A percentile compares a stretch with the other conserved stretches of the same genome.
Conservation (phyloP, 2,329 filamentous ascomycete genomes). For the Nigrospora oryzae region DNA sequence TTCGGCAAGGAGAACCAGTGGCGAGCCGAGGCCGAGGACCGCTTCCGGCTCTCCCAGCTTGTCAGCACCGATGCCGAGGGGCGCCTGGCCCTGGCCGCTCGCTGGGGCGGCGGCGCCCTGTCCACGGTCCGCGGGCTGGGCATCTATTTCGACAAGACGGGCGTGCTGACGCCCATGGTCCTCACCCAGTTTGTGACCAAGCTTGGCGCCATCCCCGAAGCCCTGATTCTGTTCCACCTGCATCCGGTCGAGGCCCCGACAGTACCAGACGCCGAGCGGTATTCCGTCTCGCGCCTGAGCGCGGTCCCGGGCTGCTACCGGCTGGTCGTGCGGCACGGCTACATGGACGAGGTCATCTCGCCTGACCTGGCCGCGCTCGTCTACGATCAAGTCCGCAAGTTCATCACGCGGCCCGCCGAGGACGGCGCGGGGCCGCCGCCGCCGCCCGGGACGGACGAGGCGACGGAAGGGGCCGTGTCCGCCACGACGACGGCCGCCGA, state of each 20-base stretch:
- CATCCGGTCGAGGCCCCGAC: slow-evolving; percentile 52
- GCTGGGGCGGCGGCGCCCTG: slow-evolving; percentile 32
- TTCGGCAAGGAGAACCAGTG: slow-evolving; percentile 75
- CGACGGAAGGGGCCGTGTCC: slow-evolving; percentile 2
- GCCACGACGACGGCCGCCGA: slow-evolving; percentile 7
- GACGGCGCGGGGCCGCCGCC: slow-evolving; percentile 1
- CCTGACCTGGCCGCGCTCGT: slow-evolving; percentile 53
- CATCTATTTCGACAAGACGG: slow-evolving; percentile 73
- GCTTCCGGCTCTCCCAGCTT: slow-evolving; percentile 38
- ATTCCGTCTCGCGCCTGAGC: slow-evolving; percentile 31
- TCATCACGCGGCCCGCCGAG: slow-evolving; percentile 29
- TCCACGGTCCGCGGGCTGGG: slow-evolving; percentile 49
- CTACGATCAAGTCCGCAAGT: slow-evolving; percentile 47
- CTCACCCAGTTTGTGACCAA: slow-evolving; percentile 69
- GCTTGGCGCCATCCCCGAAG: slow-evolving; percentile 57
- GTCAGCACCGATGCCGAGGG: slow-evolving; percentile 11
- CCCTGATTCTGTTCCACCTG: slow-evolving; percentile 69
- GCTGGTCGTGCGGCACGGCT: slow-evolving; percentile 62
- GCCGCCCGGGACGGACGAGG: slow-evolving; percentile 4
- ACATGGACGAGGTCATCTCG: slow-evolving; percentile 62
- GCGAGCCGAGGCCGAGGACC: slow-evolving; percentile 58
- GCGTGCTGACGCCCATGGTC: slow-evolving; percentile 54
- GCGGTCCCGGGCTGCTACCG: slow-evolving; percentile 57
- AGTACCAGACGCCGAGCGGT: slow-evolving; percentile 38
- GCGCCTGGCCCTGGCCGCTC: slow-evolving; percentile 21